Conservation (phyloP, 164 flowering plant genomes). For the Nymphaea colorata region DNA sequence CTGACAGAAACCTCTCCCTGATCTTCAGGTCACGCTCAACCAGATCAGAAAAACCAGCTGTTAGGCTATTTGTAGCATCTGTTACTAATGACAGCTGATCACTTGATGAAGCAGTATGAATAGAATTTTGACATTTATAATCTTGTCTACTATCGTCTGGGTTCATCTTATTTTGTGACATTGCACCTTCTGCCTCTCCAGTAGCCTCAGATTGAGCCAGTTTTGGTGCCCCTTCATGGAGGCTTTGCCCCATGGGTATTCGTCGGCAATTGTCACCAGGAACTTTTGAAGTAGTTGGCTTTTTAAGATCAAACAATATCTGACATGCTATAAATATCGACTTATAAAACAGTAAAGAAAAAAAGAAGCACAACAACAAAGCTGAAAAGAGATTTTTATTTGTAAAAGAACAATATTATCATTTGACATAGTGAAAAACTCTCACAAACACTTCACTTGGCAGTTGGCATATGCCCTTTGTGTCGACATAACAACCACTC, state of each 20-base stretch:
- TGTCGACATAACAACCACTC: background rate
- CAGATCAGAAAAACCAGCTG: slow-evolving; percentile 4
- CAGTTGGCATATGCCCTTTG: background rate
- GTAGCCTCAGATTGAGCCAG: slow-evolving; percentile 5
- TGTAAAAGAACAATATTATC: background rate
- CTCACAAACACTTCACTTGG: background rate
- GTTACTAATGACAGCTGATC: slow-evolving; percentile 6
- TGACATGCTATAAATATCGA: slow-evolving; percentile 35
- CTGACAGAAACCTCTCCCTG: slow-evolving; percentile 1
- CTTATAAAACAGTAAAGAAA: background rate
- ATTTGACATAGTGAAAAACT: background rate
- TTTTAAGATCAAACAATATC: slow-evolving; percentile 51
- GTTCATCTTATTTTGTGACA: slow-evolving; percentile 5
- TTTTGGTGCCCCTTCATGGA: slow-evolving; percentile 13
- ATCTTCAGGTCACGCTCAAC: background rate
- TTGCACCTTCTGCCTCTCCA: slow-evolving; percentile 6
- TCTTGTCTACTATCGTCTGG: slow-evolving; percentile 4
- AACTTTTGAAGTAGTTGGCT: slow-evolving; percentile 18
- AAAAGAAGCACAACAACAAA: background rate
- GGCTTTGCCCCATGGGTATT: slow-evolving; percentile 9
- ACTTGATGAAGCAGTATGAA: slow-evolving; percentile 1
- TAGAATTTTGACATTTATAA: slow-evolving; percentile 5
- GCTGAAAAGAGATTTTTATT: background rate
- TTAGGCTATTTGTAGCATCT: slow-evolving; percentile 1
- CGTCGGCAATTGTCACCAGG: slow-evolving; percentile 2